Conservation (phyloP, 2,329 filamentous ascomycete genomes). For the Botryosphaeria agaves region DNA sequence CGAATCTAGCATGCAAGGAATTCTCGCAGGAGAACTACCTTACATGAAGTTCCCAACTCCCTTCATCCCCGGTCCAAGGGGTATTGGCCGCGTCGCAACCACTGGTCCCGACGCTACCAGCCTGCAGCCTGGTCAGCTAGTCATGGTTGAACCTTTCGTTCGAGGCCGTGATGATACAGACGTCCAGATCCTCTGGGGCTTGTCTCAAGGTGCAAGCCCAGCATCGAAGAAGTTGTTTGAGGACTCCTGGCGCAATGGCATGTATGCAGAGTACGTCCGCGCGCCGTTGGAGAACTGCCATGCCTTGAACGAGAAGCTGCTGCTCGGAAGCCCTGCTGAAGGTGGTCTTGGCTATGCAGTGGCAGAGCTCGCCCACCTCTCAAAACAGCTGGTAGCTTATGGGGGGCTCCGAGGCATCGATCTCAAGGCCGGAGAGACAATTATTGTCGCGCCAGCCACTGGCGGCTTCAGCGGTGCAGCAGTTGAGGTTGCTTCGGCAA, state of each 20-base stretch:
- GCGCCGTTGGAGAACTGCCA: constrained; percentile 7
- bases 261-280: constrained; percentile 6
- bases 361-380: constrained; percentile 4
- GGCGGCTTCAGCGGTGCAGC: constrained; percentile 1
- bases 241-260: constrained; percentile 5
- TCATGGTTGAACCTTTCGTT: constrained; percentile 6
- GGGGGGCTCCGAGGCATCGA: constrained; percentile 6
- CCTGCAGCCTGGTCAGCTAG: constrained; percentile 7
- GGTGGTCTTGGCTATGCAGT: constrained; percentile 4
- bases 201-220: constrained; percentile 2
- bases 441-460: constrained; percentile 2
- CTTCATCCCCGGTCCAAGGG: constrained; percentile 18
- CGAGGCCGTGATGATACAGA: constrained; percentile 6
- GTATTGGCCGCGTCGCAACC: constrained; percentile 23
- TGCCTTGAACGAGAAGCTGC: constrained; percentile 5
- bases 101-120: constrained; percentile 6
- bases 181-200: constrained; percentile 4
- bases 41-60: constrained; percentile 14
- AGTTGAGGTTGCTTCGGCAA: neutral
- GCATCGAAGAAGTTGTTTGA: constrained; percentile 3
- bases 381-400: constrained; percentile 3
- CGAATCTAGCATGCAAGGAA: neutral
- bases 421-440: neutral
- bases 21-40: neutral
- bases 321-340: constrained; percentile 3